Percentiles rank a stretch among this genome's conserved stretches.
Conservation (phyloP, 192 early-diverging fungal genomes). For the Neocallimastix lanati region DNA sequence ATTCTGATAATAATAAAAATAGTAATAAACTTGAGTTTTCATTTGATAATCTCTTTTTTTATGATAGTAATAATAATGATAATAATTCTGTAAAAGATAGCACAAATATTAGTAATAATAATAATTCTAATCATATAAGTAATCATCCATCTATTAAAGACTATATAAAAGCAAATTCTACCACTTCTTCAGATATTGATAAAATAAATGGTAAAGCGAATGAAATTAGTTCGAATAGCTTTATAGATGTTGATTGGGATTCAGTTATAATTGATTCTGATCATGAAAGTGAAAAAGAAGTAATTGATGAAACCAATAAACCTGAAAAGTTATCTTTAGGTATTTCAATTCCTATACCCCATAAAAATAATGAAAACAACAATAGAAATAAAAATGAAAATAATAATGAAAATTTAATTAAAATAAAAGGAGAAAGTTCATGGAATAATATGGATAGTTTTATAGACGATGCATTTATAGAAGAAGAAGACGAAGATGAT, state of each 20-base stretch:
- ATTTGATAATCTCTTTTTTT: slow-evolving; percentile 1
- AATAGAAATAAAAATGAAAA: neutral
- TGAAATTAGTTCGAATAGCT: neutral
- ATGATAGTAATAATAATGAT: slow-evolving; percentile 9
- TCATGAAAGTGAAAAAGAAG: neutral
- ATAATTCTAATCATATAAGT: neutral
- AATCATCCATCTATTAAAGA: neutral
- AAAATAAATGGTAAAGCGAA: neutral
- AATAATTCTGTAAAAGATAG: too few relatives aligned
- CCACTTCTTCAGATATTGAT: neutral
- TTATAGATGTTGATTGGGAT: neutral
- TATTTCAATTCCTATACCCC: neutral
- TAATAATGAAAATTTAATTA: too few relatives aligned
- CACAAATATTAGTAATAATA: too few relatives aligned
- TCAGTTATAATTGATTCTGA: neutral
- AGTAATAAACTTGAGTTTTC: neutral
- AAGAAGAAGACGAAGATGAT: neutral
- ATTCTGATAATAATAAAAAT: too few relatives aligned
- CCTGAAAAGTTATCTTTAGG: neutral
- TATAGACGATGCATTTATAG: neutral
- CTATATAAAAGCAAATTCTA: neutral
- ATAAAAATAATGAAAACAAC: neutral
- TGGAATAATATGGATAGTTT: neutral
- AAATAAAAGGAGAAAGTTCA: too few relatives aligned
- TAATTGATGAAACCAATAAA: neutral